Evolutionary conservation across 108 stramenopile species (phyloP), one percentile per base, ranked within the genome.

Genomic region (Nannochloropsis gaditana): DNA sequence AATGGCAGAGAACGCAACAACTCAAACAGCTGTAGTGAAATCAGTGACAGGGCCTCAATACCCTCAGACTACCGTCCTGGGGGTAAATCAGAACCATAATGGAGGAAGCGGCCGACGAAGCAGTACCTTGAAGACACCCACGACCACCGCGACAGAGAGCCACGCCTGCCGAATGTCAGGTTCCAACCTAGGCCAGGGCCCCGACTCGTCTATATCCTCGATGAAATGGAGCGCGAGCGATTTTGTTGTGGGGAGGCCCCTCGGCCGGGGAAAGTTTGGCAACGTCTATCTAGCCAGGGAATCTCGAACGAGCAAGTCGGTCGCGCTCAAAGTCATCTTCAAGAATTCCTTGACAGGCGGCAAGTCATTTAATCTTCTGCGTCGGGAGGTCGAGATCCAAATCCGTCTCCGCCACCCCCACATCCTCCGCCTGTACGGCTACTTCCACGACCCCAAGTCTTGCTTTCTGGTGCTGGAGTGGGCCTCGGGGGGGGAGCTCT

Each of bases 271-370:
- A 9, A 91, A 90, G 45, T 92, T 92, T 45, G 92, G 92, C 5
- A 90, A 87, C 83, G 92, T 92, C 11, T 91, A 92, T 85, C 59
- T 83, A 9, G 92, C 91, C 9, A 82, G 86, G n/a, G 84, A 83
- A 21, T 87, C 87, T 44, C 88, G 43, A 5, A 47, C 89, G n/a
- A 19, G 86, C 80, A 45, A 17, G 45, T 44, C 31, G 5, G 89
- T 92, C 8, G 92, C 92, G 45, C 87, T 92, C 15, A 92, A 92
- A 82, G 87, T 92, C 44, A 80, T 92, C 19, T 90, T 88, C 85
- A 92, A 92, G 43, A 84, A 79, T 4, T n/a, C 44, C 5, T 41
- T 90, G 41, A 80, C 84, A 83, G 31, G 47, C 17, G 82, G n/a
- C 6, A 81, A 43, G 15, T 44, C 42, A 43, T 21, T 41, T 42